Evolutionary conservation across 768 basidiomycete species (phyloP).

Genomic region (Paxillus involutus): DNA sequence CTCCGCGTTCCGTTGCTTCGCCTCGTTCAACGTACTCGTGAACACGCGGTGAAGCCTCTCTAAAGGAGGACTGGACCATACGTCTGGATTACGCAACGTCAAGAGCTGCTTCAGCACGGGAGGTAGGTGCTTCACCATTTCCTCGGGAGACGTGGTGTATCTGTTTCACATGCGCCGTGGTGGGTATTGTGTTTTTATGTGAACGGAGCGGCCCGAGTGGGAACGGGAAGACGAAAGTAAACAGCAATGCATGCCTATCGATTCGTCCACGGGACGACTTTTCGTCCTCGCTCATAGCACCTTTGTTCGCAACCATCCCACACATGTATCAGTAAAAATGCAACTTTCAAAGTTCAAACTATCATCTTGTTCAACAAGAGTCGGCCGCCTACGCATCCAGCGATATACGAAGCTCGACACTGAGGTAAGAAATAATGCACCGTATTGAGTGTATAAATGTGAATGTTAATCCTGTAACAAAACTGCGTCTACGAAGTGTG

Average conservation of each 20-base stretch:
- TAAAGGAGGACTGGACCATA: conserved; percentile 55
- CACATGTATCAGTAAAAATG: background rate
- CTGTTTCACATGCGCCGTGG: background rate
- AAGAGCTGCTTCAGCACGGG: conserved; percentile 70
- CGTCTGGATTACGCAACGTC: conserved; percentile 63
- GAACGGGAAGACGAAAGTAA: background rate
- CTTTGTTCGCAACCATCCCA: no score
- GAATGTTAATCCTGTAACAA: conserved; percentile 2
- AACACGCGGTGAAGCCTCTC: conserved; percentile 56
- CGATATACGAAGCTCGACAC: conserved; percentile 15
- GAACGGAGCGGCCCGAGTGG: background rate
- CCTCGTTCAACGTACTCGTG: conserved; percentile 62
- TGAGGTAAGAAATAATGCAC: conserved; percentile 2
- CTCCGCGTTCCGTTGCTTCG: conserved; percentile 61
- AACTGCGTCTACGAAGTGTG: conserved; percentile 9
- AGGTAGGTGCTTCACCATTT: conserved; percentile 51
- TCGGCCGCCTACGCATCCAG: conserved; percentile 20
- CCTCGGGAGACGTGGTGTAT: conserved; percentile 1
- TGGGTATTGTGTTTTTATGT: conserved; percentile 6
- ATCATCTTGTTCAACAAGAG: conserved; percentile 25
- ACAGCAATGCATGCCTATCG: background rate
- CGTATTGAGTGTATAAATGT: background rate
- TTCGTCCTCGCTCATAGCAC: no score
- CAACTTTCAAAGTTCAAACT: background rate
- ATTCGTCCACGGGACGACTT: background rate